phyloP scores from a whole-genome alignment of 495 filamentous ascomycete species.

The Podospora anserina region DNA sequence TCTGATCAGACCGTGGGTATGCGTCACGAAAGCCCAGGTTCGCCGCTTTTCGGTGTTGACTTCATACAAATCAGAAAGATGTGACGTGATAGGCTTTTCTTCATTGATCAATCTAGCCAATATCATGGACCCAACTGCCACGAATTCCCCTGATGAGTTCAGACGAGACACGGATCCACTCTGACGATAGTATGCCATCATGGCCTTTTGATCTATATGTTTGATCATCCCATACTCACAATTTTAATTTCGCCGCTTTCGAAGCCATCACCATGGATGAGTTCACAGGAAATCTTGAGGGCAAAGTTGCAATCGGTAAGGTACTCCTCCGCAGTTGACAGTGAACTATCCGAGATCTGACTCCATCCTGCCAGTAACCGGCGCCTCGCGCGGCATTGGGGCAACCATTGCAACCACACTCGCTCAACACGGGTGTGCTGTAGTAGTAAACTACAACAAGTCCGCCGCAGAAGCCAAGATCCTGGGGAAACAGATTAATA shows the following conservation, averaged over 20 bases:
- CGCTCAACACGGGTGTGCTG: not conserved
- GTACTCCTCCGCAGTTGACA: not conserved
- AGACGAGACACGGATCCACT: not conserved
- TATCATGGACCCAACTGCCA: too few relatives aligned
- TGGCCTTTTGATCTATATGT: not conserved
- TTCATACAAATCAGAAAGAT: too few relatives aligned
- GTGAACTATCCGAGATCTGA: not conserved
- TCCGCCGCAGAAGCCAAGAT: not conserved
- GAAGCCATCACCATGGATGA: not conserved
- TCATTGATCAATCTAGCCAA: not conserved
- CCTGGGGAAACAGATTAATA: not conserved
- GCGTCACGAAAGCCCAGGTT: too few relatives aligned
- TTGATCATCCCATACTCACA: not conserved
- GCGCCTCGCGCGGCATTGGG: not conserved
- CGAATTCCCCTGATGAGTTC: not conserved
- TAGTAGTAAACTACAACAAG: not conserved
- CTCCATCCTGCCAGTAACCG: not conserved
- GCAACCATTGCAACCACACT: not conserved
- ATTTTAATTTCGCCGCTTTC: not conserved
- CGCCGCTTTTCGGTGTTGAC: too few relatives aligned
- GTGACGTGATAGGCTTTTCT: not conserved
- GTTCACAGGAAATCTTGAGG: not conserved
- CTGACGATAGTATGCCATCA: not conserved
- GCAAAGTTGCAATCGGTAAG: not conserved
- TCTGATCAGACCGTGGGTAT: not conserved